Evolutionary conservation across 2,329 filamentous ascomycete species (phyloP), one percentile per base, ranked within the genome.

Genomic region (Monascus ruber): DNA sequence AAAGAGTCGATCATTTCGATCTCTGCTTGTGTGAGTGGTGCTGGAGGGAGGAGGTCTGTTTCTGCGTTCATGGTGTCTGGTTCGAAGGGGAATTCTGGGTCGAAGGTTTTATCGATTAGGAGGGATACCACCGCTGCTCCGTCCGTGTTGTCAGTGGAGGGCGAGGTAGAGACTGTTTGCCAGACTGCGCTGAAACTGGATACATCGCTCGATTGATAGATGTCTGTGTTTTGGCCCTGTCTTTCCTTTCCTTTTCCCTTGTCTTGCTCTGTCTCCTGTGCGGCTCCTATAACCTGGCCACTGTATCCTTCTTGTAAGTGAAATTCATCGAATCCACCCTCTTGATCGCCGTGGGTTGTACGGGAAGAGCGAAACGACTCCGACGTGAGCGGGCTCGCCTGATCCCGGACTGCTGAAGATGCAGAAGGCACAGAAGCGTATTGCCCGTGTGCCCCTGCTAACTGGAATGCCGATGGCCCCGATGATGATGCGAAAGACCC

Each of bases 61-160:
- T 47, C 47, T 34, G 46, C 37, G 24, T 58, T 35, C 52, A 45
- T 6, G 50, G 49, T 25, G 32, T 59, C 46, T 10, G 48, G 46
- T 6, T 37, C 33, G 11, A 40, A 34, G 7, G 48, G 47, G 28
- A 55, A 48, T 7, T 54, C 44, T 11, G 48, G 56, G 44, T 59
- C 53, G 37, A 64, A 64, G 26, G 49, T 50, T 11, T 48, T 29
- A 31, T 57, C 47, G 2, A 54, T 43, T 6, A 71, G 57, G 25
- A 71, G 51, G n/a, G 51, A 49, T 6, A 65, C 38, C 4, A 71
- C 65, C 4, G 56, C 67, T 29, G 54, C 46, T 25, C 68, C 68
- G 46, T 71, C 68, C 26, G 34, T 39, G 28, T 2, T 24, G 28
- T 41, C 39, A 53, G 42, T 38, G 41, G 24, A 32, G 38, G 10